Evolutionary conservation across 441 rosid species (phyloP).

Genomic region (Gossypium lobatum): DNA sequence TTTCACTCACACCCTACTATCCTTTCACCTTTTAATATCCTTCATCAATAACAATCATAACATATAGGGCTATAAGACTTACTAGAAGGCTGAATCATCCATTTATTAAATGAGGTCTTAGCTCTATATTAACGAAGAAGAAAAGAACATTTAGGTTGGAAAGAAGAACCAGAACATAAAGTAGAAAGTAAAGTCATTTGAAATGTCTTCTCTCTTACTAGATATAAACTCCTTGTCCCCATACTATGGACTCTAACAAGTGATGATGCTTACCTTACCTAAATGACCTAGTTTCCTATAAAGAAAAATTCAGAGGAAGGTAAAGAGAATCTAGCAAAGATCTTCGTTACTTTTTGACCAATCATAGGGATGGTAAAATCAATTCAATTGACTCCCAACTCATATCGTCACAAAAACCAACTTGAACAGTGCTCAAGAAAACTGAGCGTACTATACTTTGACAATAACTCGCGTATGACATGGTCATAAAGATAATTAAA

Average conservation of each 20-base stretch:
- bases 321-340: neutral
- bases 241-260: neutral
- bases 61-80: neutral
- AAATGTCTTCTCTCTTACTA: neutral
- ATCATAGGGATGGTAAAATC: neutral
- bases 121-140: neutral
- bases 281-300: neutral
- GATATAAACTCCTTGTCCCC: neutral
- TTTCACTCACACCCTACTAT: neutral
- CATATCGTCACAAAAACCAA: neutral
- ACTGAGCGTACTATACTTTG: neutral
- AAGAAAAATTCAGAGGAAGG: neutral
- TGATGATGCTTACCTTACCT: neutral
- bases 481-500: neutral
- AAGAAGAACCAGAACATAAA: neutral
- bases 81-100: neutral
- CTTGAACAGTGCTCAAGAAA: neutral
- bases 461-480: neutral
- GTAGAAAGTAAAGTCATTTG: neutral
- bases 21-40: no score
- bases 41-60: neutral
- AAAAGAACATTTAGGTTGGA: neutral
- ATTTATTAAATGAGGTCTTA: neutral
- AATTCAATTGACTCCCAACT: neutral
- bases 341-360: neutral